These are phyloP conservation scores for Cladosporium austrohemisphaericum DNA, from an alignment of 2,329 filamentous ascomycete genomes.

Conservation along the genomic window DNA sequence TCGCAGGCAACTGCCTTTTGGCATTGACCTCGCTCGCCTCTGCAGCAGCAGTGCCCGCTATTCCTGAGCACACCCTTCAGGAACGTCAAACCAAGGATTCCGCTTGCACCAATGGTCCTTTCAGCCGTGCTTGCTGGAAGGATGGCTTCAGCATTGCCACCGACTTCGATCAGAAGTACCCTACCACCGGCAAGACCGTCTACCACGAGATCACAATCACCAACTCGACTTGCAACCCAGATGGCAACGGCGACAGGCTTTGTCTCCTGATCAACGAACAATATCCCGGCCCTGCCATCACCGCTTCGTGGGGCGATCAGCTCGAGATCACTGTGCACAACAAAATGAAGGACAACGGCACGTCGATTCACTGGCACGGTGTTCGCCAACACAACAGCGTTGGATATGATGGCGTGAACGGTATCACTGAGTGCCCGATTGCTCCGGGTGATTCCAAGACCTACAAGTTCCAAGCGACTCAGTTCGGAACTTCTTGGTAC, in stretches of 20 bases:
- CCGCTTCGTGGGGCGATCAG: constrained; percentile 45
- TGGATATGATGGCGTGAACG: constrained; percentile 55
- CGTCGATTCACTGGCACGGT: constrained; percentile 61
- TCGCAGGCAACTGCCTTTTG: constrained; percentile 15
- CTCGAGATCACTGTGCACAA: constrained; percentile 50
- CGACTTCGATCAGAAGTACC: constrained; percentile 40
- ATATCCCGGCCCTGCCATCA: constrained; percentile 62
- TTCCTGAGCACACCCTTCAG: constrained; percentile 3
- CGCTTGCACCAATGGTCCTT: constrained; percentile 36
- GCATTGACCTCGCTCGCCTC: constrained; percentile 13
- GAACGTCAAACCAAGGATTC: constrained; percentile 20
- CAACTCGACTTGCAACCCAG: constrained; percentile 44
- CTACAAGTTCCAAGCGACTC: constrained; percentile 56
- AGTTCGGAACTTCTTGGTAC: constrained; percentile 47
- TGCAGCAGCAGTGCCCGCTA: constrained; percentile 9
- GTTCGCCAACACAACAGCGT: constrained; percentile 55
- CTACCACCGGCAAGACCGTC: constrained; percentile 34
- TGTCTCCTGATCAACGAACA: constrained; percentile 57
- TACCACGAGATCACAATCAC: constrained; percentile 33
- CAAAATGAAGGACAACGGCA: constrained; percentile 52
- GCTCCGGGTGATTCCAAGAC: constrained; percentile 51
- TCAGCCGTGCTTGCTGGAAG: constrained; percentile 38
- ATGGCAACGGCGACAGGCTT: constrained; percentile 32
- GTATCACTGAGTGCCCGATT: constrained; percentile 44
- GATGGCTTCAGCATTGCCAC: constrained; percentile 39